Evolutionary conservation across 345 rosid species (phyloP).

Genomic region (Dipteronia dyeriana): DNA sequence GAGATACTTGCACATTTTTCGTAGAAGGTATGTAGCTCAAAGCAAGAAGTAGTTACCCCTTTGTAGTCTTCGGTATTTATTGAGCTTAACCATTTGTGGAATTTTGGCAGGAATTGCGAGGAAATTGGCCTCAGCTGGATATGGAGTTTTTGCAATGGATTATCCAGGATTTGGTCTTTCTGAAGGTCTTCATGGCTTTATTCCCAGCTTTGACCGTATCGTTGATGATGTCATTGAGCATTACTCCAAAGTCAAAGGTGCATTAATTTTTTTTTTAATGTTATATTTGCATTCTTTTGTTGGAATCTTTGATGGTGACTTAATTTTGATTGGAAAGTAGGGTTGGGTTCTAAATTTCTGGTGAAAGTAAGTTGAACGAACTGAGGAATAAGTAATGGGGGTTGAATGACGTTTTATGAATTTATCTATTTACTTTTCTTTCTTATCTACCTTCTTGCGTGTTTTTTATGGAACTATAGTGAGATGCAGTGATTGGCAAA

Average conservation of each 20-base stretch:
- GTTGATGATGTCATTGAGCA: conserved; percentile 87
- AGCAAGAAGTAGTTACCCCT: conserved; percentile 11
- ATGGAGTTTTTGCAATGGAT: conserved; percentile 91
- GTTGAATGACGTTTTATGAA: neutral
- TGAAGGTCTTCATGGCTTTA: conserved; percentile 86
- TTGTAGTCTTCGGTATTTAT: conserved; percentile 23
- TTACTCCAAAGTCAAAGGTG: conserved; percentile 83
- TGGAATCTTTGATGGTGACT: neutral
- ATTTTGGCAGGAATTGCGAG: conserved; percentile 73
- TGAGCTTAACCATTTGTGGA: conserved; percentile 14
- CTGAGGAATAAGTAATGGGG: neutral
- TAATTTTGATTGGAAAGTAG: neutral
- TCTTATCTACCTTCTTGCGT: neutral
- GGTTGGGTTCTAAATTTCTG: neutral
- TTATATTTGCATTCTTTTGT: conserved; percentile 4
- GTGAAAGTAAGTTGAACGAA: neutral
- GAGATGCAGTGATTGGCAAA: neutral
- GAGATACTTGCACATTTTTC: conserved; percentile 96
- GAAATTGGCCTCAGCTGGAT: conserved; percentile 82
- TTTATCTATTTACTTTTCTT: neutral
- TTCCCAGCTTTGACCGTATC: conserved; percentile 72
- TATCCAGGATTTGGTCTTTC: conserved; percentile 96
- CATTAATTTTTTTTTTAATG: neutral
- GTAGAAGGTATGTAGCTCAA: conserved; percentile 67
- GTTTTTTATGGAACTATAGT: neutral